Percentiles rank a stretch among this genome's conserved stretches.
phyloP scores from a whole-genome alignment of 1,139 yeast genomes.

The Geotrichum reessii region DNA sequence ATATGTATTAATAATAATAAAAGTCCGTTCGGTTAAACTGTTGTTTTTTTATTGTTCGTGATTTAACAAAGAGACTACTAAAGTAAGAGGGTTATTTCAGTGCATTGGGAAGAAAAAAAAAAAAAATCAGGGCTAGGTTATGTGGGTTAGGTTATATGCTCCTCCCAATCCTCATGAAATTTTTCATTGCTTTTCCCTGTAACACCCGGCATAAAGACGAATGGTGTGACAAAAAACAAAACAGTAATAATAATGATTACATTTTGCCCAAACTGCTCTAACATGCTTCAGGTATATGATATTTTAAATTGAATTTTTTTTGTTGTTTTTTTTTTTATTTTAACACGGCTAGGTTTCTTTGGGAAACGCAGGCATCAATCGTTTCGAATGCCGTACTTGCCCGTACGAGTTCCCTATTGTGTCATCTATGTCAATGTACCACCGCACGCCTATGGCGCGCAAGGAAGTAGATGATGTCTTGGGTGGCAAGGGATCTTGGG shows the following conservation, averaged over 20 bases:
- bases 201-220: not conserved
- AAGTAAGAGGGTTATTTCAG: not conserved
- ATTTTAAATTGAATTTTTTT: not conserved
- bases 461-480: slow-evolving; percentile 93
- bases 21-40: not conserved
- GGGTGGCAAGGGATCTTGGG: slow-evolving; percentile 99
- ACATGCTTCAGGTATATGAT: slow-evolving; percentile 59
- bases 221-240: not conserved
- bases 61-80: not conserved
- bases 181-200: not conserved
- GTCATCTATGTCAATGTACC: slow-evolving; percentile 71
- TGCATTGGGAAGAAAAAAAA: not conserved
- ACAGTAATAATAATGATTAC: slow-evolving; percentile 57
- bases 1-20: not conserved
- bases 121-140: not conserved
- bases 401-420: slow-evolving; percentile 87
- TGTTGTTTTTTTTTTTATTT: not conserved
- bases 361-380: slow-evolving; percentile 28
- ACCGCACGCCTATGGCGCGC: slow-evolving; percentile 72
- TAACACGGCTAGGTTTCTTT: slow-evolving; percentile 22
- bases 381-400: slow-evolving; percentile 85
- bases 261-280: slow-evolving; percentile 89
- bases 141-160: not conserved
- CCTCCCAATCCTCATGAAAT: not conserved
- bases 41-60: not conserved